A percentile compares a stretch with the other conserved stretches of the same genome.
phyloP scores from a whole-genome alignment of 1,284 basidiomycete species.

The Boletus smithii region DNA sequence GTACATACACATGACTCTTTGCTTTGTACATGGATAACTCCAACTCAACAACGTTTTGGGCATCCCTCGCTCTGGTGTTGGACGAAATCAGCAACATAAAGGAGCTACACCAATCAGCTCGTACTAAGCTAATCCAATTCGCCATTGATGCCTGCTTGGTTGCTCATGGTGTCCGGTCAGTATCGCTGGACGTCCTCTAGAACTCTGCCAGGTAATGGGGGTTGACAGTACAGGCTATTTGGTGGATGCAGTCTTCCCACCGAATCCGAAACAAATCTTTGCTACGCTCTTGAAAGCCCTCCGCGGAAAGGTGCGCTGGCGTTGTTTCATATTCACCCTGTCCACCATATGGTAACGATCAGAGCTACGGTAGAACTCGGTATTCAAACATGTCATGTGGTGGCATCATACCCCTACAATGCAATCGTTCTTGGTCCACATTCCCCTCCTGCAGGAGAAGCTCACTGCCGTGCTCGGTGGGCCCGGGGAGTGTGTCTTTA shows the following conservation, averaged over 20 bases:
- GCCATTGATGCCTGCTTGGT: constrained; percentile 27
- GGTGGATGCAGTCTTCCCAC: constrained; percentile 26
- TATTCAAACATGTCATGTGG: constrained; percentile 39
- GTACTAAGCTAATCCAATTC: constrained; percentile 17
- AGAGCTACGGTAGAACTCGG: constrained; percentile 8
- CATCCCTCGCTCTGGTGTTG: constrained; percentile 21
- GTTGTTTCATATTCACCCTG: neutral
- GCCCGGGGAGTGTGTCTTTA: constrained; percentile 15
- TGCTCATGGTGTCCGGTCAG: constrained; percentile 30
- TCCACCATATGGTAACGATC: neutral
- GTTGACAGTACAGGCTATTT: constrained; percentile 25
- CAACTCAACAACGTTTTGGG: constrained; percentile 8
- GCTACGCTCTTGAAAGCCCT: constrained; percentile 17
- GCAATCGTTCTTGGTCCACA: constrained; percentile 49
- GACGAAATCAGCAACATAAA: constrained; percentile 7
- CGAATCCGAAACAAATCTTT: constrained; percentile 19
- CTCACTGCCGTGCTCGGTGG: constrained; percentile 8
- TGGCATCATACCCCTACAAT: constrained; percentile 39
- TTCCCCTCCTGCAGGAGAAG: constrained; percentile 15
- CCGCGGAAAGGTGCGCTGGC: constrained; percentile 26
- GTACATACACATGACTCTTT: too few relatives aligned
- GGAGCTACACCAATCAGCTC: constrained; percentile 8
- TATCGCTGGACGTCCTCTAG: neutral
- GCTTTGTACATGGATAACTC: neutral
- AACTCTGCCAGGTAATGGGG: neutral